Evolutionary conservation across 257 asterid genomes (phyloP).

Genomic region (Nicotiana sylvestris): DNA sequence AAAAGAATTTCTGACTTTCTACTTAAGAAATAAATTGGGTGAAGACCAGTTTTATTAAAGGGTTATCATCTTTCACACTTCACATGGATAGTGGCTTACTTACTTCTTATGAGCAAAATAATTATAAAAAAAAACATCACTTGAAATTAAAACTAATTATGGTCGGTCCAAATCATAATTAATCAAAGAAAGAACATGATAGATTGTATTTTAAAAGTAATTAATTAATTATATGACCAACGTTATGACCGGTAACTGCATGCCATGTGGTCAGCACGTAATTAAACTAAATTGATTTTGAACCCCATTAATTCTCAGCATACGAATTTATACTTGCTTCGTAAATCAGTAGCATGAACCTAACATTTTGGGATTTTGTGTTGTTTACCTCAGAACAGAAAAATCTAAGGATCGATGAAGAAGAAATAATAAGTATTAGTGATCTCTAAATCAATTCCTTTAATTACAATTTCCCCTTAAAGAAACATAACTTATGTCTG

Average conservation of each 20-base stretch:
- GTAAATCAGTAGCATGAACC: constrained; percentile 8
- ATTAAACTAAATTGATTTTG: background rate
- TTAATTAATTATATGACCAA: background rate
- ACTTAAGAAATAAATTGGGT: background rate
- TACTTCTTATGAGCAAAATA: background rate
- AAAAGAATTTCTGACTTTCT: background rate
- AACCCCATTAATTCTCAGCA: background rate
- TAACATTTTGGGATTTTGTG: constrained; percentile 1
- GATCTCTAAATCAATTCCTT: background rate
- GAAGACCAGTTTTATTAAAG: background rate
- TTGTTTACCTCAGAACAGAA: background rate
- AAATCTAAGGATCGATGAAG: background rate
- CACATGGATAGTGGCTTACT: background rate
- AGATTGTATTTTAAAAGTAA: background rate
- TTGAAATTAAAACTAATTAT: background rate
- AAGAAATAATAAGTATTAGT: too few relatives aligned
- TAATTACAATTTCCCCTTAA: too few relatives aligned
- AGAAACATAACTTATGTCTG: too few relatives aligned
- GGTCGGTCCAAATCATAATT: constrained; percentile 26
- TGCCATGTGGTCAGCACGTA: constrained; percentile 19
- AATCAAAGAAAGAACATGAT: constrained; percentile 22
- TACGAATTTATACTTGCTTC: background rate
- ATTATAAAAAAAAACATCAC: background rate
- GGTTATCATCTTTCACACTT: background rate
- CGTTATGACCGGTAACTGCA: constrained; percentile 8